Base-by-base conservation (phyloP, 305 asterid species). In the Fraxinus albicans region DNA sequence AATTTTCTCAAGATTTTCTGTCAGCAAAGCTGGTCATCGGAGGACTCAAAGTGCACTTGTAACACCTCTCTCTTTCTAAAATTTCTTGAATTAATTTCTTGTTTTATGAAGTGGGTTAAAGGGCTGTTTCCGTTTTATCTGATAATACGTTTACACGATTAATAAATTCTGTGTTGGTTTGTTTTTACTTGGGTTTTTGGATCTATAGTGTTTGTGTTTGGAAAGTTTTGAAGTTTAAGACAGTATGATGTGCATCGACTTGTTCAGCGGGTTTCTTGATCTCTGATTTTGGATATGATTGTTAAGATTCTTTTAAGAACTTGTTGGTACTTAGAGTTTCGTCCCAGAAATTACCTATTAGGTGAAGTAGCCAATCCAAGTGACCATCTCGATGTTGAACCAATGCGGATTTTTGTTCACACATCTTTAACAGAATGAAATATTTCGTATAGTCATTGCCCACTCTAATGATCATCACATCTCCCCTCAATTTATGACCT, bases 1-100 rank as follows among this genome's bases (percentile, higher is more conserved):
- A 36, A 84, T 92, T 85, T 94, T 95, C 91, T 93, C 99, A 0
- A 93, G 97, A 80, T 93, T 95, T 87, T 91, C 95, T 42, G 89
- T 84, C 67, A 77, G 82, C 65, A 90, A 83, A 87, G 86, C 86
- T 72, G 80, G 80, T 38, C 98, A 93, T 86, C 98, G 99, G 69
- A 93, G 97, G 55, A 55, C 97, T 72, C 99, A 94, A 88, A 94
- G 95, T 86, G 94, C 96, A 47, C 90, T 91, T 33, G 98, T 93
- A 17, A 23, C 34, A 35, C 36, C 23, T 17, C 23, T 17, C 23
- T 50, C 19, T 17, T 15, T 50, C 63, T 50, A 17, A 50, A 50
- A 53, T 17, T 53, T 17, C 63, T 70, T 70, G 42, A 70, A 70
- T 29, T 69, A 69, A 69, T 69, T 69, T 69, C 33, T 69, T 69